A percentile compares a stretch with the other conserved stretches of the same genome.
phyloP scores from a whole-genome alignment of 371 early-diverging fungal species.

The Syncephalastrum monosporum region DNA sequence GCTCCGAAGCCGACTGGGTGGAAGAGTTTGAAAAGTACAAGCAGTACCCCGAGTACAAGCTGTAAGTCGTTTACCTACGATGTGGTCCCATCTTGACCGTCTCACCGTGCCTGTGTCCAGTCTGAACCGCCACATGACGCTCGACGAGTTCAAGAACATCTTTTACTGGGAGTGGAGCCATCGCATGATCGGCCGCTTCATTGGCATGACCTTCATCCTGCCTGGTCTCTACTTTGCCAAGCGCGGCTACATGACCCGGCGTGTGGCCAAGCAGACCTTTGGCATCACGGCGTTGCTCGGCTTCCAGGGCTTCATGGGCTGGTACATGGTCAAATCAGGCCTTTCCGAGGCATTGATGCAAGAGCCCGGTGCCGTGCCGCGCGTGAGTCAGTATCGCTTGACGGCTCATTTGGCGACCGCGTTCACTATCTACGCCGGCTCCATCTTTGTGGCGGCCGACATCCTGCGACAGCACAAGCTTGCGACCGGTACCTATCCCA shows the following conservation, averaged over 20 bases:
- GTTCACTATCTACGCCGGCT: conserved; percentile 80
- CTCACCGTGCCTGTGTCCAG: conserved; percentile 33
- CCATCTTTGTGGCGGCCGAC: conserved; percentile 78
- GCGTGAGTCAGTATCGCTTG: conserved; percentile 93
- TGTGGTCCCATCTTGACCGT: neutral
- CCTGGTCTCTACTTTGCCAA: conserved; percentile 87
- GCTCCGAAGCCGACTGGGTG: conserved; percentile 84
- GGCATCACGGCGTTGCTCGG: conserved; percentile 80
- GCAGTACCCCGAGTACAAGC: conserved; percentile 93
- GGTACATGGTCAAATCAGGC: conserved; percentile 98
- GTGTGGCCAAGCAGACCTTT: conserved; percentile 66
- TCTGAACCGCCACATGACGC: conserved; percentile 84
- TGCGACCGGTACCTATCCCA: conserved; percentile 52
- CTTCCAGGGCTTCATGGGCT: conserved; percentile 93
- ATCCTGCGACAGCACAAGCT: conserved; percentile 65
- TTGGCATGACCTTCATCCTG: conserved; percentile 86
- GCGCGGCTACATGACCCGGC: conserved; percentile 73
- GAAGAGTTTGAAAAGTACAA: conserved; percentile 97
- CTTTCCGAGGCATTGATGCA: conserved; percentile 78
- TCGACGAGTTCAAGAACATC: conserved; percentile 93
- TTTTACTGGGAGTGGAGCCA: conserved; percentile 98
- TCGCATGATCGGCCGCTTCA: conserved; percentile 90
- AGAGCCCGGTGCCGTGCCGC: conserved; percentile 80
- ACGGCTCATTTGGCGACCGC: conserved; percentile 92
- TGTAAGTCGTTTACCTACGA: conserved; percentile 49